Evolutionary conservation across 768 basidiomycete species (phyloP), one percentile per base, ranked within the genome.

Genomic region (Agaricus sinodeliciosus): DNA sequence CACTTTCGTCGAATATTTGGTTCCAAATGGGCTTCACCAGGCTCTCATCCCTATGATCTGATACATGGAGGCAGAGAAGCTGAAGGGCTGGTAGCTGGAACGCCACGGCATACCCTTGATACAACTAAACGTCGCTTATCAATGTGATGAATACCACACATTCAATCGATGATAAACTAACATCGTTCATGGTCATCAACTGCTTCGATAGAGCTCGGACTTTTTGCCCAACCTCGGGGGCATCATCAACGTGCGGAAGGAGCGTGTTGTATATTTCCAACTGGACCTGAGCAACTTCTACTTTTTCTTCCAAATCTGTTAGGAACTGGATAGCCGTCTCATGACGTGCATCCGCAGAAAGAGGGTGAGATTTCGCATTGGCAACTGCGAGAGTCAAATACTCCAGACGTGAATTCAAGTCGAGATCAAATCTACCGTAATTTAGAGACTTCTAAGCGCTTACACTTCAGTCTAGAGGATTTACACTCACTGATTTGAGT

Each of bases 221-320:
- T 58, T 81, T 78, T 52, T 79, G 77, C 37, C 84, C 81, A 50
- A 82, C 78, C 58, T 80, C 82, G 2, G 75, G 78, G 11, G 79
- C 78, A 55, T 86, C 80, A 55, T 77, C 71, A 26, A 80, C 69
- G 56, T 82, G 84, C 15, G 84, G 81, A 6, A 73, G 64, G 13
- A 92, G 74, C 9, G 74, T 71, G 58, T 88, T 79, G 61, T 83
- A 89, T 43, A 96, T 79, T 67, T 97, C 95, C n/a, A 94, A 72
- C 63, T 99, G 96, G 8, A 98, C 92, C 69, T 95, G 89, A 5
- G 94, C 90, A 22, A 99, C 96, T 41, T 99, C 96, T 11, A 97
- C 79, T 64, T 94, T 93, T 68, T 99, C 96, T 72, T 97, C 94
- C 16, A 96, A 74, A 59, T 90, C 87, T 0, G 87, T 91, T n/a